Evolutionary conservation across 768 basidiomycete genomes (phyloP), one percentile per base, ranked within the genome.

Genomic region (Leccinum subgranulosum): DNA sequence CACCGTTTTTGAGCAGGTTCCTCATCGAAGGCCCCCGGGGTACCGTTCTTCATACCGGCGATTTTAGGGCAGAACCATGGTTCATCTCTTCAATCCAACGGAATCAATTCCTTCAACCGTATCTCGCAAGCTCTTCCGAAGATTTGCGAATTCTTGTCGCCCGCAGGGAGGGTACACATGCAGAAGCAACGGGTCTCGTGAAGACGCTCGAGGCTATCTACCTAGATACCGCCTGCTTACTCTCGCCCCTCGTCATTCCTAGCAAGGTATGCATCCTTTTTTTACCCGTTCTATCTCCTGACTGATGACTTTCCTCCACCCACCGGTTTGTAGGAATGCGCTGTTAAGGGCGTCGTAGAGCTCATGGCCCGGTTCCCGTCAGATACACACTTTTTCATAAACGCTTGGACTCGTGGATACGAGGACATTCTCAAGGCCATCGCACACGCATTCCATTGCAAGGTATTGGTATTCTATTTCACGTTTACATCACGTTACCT

Each of bases 341-440:
- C 90, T 0, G 82, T 85, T 0, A 61, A 74, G 25, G 90, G 87
- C 3, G 74, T 96, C 3, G 36, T 92, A 19, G 74, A 83, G 17
- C 77, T 97, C 1, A 87, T 98, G 72, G 74, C 77, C 10, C 66
- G 85, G 3, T 89, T 87, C 56, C 88, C 93, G 0, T 59, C 75
- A 0, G 74, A 79, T 4, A 86, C 86, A 0, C 77, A 84, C 54
- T 97, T 98, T 74, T 98, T 90, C 74, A 78, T 99, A 56, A 96
- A 97, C 66, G 69, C 83, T 0, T 99, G 96, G 96, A 96, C 95
- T 0, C 95, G 90, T 87, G 96, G 96, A 1, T 98, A 97, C 69
- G 96, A 99, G 71, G 92, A 94, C 55, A 75, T 95, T 14, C 76
- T 97, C 28, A 91, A 92, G 65, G 90, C 79, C 0, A 75, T 98